These are phyloP conservation scores for Eucalyptus sp. DNA, from an alignment of 345 rosid genomes.

Conservation along the genomic window DNA sequence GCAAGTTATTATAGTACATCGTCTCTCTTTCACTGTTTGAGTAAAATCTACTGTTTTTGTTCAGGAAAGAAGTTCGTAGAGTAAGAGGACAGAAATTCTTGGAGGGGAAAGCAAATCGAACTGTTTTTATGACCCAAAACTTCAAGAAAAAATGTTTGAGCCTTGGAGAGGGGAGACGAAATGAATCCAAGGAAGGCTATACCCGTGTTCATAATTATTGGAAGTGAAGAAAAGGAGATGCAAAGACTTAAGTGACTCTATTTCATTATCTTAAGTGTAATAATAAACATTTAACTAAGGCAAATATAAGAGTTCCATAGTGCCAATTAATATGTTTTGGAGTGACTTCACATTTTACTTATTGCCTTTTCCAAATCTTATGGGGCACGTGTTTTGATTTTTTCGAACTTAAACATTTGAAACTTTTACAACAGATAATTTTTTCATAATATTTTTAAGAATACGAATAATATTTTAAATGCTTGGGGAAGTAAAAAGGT, in stretches of 20 bases:
- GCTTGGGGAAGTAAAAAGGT: background rate
- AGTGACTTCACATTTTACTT: background rate
- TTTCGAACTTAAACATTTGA: background rate
- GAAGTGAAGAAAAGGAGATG: background rate
- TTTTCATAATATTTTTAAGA: background rate
- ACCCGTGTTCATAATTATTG: background rate
- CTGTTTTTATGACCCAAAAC: background rate
- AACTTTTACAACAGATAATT: background rate
- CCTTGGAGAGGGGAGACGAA: background rate
- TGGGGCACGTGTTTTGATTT: background rate
- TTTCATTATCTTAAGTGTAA: background rate
- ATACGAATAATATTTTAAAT: background rate
- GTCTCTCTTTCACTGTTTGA: background rate
- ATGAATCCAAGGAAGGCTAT: background rate
- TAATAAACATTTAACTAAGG: background rate
- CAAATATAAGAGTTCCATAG: background rate
- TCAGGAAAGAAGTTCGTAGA: background rate
- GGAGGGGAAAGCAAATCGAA: background rate
- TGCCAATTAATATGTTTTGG: background rate
- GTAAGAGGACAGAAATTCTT: background rate
- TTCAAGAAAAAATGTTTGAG: background rate
- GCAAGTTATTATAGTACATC: background rate
- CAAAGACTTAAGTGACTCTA: background rate
- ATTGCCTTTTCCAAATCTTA: background rate
- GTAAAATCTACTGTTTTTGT: background rate